A percentile compares a stretch with the other conserved stretches of the same genome.
Evolutionary conservation across 1,284 basidiomycete species (phyloP).

Genomic region (Vanrija humicola): DNA sequence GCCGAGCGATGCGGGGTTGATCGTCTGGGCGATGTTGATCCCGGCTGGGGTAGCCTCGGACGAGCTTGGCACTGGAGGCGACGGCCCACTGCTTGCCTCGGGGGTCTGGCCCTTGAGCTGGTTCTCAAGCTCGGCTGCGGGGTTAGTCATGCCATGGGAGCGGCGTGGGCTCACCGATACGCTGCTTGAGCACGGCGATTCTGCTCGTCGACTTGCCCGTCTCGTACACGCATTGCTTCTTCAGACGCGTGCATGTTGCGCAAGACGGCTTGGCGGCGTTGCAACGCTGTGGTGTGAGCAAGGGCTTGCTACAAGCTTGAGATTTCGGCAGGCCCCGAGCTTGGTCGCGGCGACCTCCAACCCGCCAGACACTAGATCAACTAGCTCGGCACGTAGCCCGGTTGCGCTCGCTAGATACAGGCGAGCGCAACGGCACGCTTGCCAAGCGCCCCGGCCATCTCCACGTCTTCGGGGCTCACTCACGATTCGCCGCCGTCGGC

Average conservation of each 20-base stretch:
- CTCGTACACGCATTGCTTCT: conserved; percentile 30
- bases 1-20: conserved; percentile 3
- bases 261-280: conserved; percentile 28
- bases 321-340: not conserved
- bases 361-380: not conserved
- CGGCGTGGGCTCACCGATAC: conserved; percentile 15
- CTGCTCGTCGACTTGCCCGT: conserved; percentile 22
- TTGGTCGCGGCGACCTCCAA: not conserved
- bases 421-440: not conserved
- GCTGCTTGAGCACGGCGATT: conserved; percentile 27
- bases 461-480: not conserved
- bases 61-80: too few relatives aligned
- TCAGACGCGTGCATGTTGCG: conserved; percentile 23
- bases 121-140: conserved; percentile 15
- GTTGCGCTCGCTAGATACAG: not conserved
- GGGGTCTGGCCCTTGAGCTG: conserved; percentile 11
- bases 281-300: conserved; percentile 17
- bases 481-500: conserved; percentile 29
- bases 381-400: not conserved
- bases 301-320: not conserved
- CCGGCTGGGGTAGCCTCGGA: not conserved
- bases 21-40: conserved; percentile 3
- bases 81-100: not conserved
- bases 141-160: not conserved
- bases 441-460: not conserved